Evolutionary conservation across 192 early-diverging fungal species (phyloP), one percentile per base, ranked within the genome.

Genomic region (Gryganskiella cystojenkinii): DNA sequence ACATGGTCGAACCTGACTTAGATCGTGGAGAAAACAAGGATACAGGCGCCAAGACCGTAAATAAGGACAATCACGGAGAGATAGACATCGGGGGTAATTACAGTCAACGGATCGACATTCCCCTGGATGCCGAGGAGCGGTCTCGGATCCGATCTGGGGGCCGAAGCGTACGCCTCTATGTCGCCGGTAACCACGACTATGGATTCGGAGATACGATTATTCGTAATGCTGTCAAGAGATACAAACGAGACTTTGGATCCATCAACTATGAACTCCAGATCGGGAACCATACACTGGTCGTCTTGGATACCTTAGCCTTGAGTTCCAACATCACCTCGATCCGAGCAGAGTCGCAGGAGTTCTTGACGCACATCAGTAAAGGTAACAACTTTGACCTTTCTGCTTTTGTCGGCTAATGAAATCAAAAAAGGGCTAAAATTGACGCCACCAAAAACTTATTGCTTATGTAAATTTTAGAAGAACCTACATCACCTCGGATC

Each of bases 121-220:
- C 56, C 2, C 15, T 24, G 19, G 28, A 17, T 22, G 43, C 37
- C 1, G 31, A 24, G 25, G 50, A 65, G 42, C 22, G 52, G 45
- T 44, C 40, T 1, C 4, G n/a, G 74, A n/a, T 76, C 71, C 53
- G 47, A 33, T 9, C 34, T 25, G 44, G 31, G 0, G 57, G 79
- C 47, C 56, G 44, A 73, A 17, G 59, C 65, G 17, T 81, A 0
- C 72, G 88, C 0, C 82, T 84, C 20, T 82, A 90, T 66, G 90
- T 92, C 79, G 90, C 89, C 2, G 95, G 96, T 5, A 98, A 95
- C 81, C 96, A 98, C 72, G 95, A 98, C 72, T 89, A 95, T 51
- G 95, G 96, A 0, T 92, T 92, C 33, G 88, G 92, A 17, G 83
- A 88, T 58, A 80, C 83, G 0, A 61, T 92, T 17, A 67, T 84